These are phyloP conservation scores for Gossypium davidsonii DNA, from an alignment of 441 rosid species.

Conservation along the genomic window DNA sequence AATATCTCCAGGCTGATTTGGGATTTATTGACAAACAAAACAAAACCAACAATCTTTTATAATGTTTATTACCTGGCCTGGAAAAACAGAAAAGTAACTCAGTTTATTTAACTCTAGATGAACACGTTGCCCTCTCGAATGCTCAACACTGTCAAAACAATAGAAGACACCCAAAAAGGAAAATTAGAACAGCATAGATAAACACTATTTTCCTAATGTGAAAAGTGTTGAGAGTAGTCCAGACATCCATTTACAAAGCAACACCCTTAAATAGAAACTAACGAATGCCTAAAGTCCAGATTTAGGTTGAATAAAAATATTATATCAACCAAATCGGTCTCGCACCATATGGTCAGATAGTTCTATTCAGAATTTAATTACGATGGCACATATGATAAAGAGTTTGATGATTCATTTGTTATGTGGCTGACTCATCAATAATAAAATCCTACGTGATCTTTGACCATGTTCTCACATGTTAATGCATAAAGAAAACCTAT, in stretches of 20 bases:
- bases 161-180: slow-evolving; percentile 9
- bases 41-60: slow-evolving; percentile 11
- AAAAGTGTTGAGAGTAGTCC: neutral
- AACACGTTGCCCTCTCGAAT: slow-evolving; percentile 82
- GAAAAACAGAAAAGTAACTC: slow-evolving; percentile 75
- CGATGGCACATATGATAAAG: neutral
- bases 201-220: neutral
- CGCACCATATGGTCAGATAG: neutral
- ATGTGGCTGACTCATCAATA: neutral
- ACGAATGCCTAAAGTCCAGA: neutral
- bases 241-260: neutral
- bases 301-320: slow-evolving; percentile 1
- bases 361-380: neutral
- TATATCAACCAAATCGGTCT: neutral
- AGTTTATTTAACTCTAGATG: slow-evolving; percentile 72
- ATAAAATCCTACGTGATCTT: neutral
- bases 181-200: neutral
- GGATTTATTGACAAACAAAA: slow-evolving; percentile 10
- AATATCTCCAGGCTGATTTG: slow-evolving; percentile 17
- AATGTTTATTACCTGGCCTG: slow-evolving; percentile 73
- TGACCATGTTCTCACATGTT: neutral
- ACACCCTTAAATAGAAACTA: neutral
- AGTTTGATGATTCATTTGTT: neutral
- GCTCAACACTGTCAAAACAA: slow-evolving; percentile 54
- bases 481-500: neutral